Base-by-base conservation (phyloP, 345 rosid species). In the Aurinia saxatilis region DNA sequence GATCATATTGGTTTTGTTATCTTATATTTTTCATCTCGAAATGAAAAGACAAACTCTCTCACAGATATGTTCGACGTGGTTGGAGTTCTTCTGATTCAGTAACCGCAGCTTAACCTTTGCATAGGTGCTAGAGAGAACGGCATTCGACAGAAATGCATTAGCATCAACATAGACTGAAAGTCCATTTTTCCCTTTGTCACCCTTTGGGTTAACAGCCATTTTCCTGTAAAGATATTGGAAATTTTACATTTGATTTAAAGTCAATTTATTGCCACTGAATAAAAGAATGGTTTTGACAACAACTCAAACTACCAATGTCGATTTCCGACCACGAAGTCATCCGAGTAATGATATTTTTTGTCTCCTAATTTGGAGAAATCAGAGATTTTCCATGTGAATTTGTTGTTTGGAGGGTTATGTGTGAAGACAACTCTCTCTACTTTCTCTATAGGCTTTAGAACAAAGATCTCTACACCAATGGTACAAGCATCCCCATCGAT, bases 381-480 rank as follows among this genome's bases (percentile, higher is more conserved):
- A 0, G 48, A 9, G 2, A 56, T 39, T 39, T 56, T 56, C 47
- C 47, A 56, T 0, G 47, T 56, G 47, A 56, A 56, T 38, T 23
- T 56, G 61, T 56, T 56, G 14, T 25, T 23, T n/a, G 35, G 21
- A 8, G 35, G 61, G 21, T 56, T 56, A 2, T 56, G 61, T 23
- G 35, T 56, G 35, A 56, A 56, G 10, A 56, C 36, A 38, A 14
- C 48, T 23, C 61, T 39, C 13, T 56, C 61, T 6, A 56, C 13
- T 8, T 56, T 56, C 35, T 39, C 48, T 23, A 39, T 56, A 8
- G 61, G 61, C 61, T 23, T 56, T 56, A 39, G 13, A 25, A 56
- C 61, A 25, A 56, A 38, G 8, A 56, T 14, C 36, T 56, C 48
- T 0, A 56, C 48, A n/a, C 48, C 61, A 23, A 56, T 5, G 9